Evolutionary conservation across 352 stramenopile genomes (phyloP).

Genomic region (Globisporangium paroecandrum): DNA sequence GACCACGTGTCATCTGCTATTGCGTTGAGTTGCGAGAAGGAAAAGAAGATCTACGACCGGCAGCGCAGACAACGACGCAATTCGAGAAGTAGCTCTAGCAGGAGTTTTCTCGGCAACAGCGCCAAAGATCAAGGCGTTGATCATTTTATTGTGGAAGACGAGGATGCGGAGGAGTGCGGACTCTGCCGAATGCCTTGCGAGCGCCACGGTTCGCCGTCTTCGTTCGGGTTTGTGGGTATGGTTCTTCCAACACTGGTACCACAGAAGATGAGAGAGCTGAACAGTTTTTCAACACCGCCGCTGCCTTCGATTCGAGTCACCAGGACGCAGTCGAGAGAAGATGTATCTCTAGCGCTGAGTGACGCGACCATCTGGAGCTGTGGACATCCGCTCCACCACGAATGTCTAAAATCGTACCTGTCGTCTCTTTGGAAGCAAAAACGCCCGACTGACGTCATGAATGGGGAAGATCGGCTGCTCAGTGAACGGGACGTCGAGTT

Average conservation of each 20-base stretch:
- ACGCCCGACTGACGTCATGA: slow-evolving; percentile 35
- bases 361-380: slow-evolving; percentile 68
- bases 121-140: slow-evolving; percentile 15
- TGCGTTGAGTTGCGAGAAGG: slow-evolving; percentile 45
- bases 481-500: slow-evolving; percentile 74
- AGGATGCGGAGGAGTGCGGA: slow-evolving; percentile 47
- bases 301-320: slow-evolving; percentile 8
- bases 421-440: slow-evolving; percentile 66
- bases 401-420: slow-evolving; percentile 71
- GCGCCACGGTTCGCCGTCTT: slow-evolving; percentile 27
- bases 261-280: slow-evolving; percentile 26
- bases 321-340: slow-evolving; percentile 1
- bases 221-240: slow-evolving; percentile 71
- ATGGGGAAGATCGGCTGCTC: slow-evolving; percentile 57
- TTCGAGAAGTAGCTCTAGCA: slow-evolving; percentile 20
- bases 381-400: slow-evolving; percentile 63
- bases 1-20: slow-evolving; percentile 66
- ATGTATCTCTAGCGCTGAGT: slow-evolving; percentile 11
- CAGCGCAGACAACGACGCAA: slow-evolving; percentile 34
- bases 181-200: slow-evolving; percentile 66
- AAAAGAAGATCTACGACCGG: slow-evolving; percentile 28
- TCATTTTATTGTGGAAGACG: slow-evolving; percentile 21
- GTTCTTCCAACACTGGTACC: slow-evolving; percentile 54
- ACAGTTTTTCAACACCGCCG: neutral
- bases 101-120: slow-evolving; percentile 4